These are phyloP conservation scores for Coemansia sp. DNA, from an alignment of 192 early-diverging fungal genomes.

Conservation along the genomic window DNA sequence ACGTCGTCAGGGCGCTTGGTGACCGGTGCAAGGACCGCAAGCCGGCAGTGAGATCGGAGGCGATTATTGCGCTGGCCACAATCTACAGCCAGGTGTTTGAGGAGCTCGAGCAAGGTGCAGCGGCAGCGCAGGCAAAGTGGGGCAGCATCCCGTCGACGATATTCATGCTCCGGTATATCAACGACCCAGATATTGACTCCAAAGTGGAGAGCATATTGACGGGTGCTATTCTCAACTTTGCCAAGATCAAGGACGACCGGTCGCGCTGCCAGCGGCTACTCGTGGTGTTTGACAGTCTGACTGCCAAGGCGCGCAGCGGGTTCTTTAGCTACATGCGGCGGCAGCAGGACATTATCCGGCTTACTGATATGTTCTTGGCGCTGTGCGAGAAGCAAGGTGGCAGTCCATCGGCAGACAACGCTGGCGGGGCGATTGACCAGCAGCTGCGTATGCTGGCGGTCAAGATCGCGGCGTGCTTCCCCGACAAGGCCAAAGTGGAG, in stretches of 20 bases:
- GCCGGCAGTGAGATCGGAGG: slow-evolving; percentile 72
- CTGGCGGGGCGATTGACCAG: slow-evolving; percentile 50
- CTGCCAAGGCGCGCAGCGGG: slow-evolving; percentile 69
- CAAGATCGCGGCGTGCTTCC: slow-evolving; percentile 60
- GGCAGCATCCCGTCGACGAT: slow-evolving; percentile 82
- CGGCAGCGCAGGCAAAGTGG: slow-evolving; percentile 64
- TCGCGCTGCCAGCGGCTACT: slow-evolving; percentile 65
- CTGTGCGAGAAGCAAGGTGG: slow-evolving; percentile 65
- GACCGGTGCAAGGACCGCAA: slow-evolving; percentile 91
- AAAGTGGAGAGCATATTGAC: slow-evolving; percentile 52
- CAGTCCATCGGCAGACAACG: slow-evolving; percentile 45
- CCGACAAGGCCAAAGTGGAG: slow-evolving; percentile 68
- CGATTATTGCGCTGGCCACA: slow-evolving; percentile 69
- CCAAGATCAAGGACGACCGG: slow-evolving; percentile 49
- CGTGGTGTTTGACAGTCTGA: slow-evolving; percentile 64
- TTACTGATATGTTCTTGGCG: slow-evolving; percentile 63
- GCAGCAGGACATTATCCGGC: slow-evolving; percentile 66
- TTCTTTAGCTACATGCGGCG: slow-evolving; percentile 77
- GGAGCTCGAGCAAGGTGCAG: slow-evolving; percentile 71
- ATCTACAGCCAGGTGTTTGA: slow-evolving; percentile 76
- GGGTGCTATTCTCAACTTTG: slow-evolving; percentile 48
- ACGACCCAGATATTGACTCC: slow-evolving; percentile 76
- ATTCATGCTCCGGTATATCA: slow-evolving; percentile 83
- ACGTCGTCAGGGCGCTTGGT: slow-evolving; percentile 63
- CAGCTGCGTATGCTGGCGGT: slow-evolving; percentile 59